These are phyloP conservation scores for Rhododendron simsii DNA, from an alignment of 148 eudicot species.

Conservation along the genomic window DNA sequence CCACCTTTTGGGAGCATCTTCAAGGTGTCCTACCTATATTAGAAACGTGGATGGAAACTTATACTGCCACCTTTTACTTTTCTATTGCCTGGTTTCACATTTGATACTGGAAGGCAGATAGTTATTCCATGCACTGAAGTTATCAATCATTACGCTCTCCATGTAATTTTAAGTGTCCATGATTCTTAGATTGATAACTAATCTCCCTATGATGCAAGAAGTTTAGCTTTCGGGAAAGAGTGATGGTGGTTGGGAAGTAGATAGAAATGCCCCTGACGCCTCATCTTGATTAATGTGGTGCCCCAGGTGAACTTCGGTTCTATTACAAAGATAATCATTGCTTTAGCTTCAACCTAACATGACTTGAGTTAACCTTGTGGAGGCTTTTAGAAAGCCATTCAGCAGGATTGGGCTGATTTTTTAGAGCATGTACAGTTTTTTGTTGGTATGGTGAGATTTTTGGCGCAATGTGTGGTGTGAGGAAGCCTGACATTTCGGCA, in stretches of 20 bases:
- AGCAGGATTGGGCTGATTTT: neutral
- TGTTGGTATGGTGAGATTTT: neutral
- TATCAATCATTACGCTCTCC: neutral
- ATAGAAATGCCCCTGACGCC: neutral
- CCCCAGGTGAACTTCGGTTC: neutral
- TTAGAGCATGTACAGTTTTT: neutral
- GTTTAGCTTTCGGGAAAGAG: neutral
- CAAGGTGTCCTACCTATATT: neutral
- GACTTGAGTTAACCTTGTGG: neutral
- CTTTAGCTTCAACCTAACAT: neutral
- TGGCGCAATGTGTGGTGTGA: neutral
- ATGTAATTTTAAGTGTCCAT: neutral
- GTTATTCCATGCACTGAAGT: neutral
- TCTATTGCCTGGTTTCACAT: neutral
- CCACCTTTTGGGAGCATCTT: neutral
- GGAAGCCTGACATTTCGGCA: neutral
- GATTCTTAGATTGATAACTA: neutral
- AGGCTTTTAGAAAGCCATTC: neutral
- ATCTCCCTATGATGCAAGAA: neutral
- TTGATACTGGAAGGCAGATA: neutral
- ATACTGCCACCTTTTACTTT: neutral
- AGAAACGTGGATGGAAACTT: neutral
- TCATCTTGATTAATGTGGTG: neutral
- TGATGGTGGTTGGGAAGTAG: neutral
- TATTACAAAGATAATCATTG: neutral